These are phyloP conservation scores for Dioscorea zingiberensis DNA, from an alignment of 106 monocot genomes.

Conservation along the genomic window DNA sequence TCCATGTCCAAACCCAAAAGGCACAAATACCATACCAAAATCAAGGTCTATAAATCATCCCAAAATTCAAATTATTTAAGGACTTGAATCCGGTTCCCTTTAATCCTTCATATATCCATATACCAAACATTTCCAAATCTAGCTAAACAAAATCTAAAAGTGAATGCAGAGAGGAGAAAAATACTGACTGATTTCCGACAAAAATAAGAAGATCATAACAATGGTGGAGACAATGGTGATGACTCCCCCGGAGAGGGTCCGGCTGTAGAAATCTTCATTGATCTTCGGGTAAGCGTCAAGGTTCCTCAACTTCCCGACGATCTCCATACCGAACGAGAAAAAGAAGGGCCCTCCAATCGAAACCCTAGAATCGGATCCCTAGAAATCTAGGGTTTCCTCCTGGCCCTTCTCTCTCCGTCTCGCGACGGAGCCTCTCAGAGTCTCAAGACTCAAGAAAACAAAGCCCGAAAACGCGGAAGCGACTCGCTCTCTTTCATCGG, in stretches of 20 bases:
- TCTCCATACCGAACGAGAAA: constrained; percentile 27
- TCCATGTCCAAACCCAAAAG: no score
- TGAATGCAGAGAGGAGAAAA: background rate
- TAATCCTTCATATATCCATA: background rate
- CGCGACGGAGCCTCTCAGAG: background rate
- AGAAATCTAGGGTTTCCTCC: constrained; percentile 12
- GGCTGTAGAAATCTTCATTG: constrained; percentile 85
- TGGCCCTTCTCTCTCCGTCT: background rate
- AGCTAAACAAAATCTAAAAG: background rate
- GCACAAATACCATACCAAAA: no score
- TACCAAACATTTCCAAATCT: background rate
- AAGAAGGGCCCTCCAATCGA: background rate
- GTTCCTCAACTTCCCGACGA: constrained; percentile 54
- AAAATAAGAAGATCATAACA: constrained; percentile 53
- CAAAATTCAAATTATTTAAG: background rate
- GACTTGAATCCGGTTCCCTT: background rate
- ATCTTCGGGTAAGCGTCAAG: constrained; percentile 78
- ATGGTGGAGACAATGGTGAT: constrained; percentile 60
- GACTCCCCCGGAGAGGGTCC: constrained; percentile 64
- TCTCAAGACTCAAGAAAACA: no score
- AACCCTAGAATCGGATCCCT: background rate
- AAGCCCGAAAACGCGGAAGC: background rate
- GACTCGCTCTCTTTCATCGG: background rate
- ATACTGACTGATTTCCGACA: constrained; percentile 67
- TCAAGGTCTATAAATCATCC: background rate